phyloP scores from a whole-genome alignment of 176 grass and related monocot genomes.

The Zoysia japonica region DNA sequence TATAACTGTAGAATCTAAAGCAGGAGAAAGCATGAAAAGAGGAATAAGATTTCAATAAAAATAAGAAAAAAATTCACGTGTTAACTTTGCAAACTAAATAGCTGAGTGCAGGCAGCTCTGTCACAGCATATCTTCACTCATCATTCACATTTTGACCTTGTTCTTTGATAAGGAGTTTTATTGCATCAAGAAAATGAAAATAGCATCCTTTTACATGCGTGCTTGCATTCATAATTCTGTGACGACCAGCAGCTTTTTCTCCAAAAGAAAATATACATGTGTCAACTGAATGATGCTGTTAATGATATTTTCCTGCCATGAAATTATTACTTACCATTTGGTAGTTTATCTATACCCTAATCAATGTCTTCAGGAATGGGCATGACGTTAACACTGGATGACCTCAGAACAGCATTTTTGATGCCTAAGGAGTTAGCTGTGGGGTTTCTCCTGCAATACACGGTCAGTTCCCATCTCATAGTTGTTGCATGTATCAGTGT shows the following conservation, averaged over 20 bases:
- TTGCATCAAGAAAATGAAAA: background rate
- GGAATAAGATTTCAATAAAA: background rate
- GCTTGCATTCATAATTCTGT: background rate
- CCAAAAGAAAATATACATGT: background rate
- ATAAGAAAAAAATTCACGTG: background rate
- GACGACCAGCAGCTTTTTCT: background rate
- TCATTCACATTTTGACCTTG: background rate
- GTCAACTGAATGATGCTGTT: background rate
- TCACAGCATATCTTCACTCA: background rate
- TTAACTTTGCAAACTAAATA: background rate
- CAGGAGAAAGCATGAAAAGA: background rate
- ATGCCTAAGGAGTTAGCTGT: conserved; percentile 85
- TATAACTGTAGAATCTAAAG: background rate
- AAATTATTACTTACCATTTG: background rate
- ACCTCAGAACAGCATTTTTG: conserved; percentile 64
- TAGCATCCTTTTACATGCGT: background rate
- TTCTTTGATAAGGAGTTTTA: background rate
- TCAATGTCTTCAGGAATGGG: conserved; percentile 67
- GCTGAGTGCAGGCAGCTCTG: background rate
- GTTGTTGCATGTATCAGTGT: background rate
- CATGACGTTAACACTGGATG: conserved; percentile 82
- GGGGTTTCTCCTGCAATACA: conserved; percentile 84
- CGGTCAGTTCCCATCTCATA: conserved; percentile 41
- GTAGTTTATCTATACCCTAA: conserved; percentile 8
- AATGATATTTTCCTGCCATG: conserved; percentile 3